Conservation (phyloP, 768 basidiomycete genomes). For the Porphyrellus cyaneotinctus region DNA sequence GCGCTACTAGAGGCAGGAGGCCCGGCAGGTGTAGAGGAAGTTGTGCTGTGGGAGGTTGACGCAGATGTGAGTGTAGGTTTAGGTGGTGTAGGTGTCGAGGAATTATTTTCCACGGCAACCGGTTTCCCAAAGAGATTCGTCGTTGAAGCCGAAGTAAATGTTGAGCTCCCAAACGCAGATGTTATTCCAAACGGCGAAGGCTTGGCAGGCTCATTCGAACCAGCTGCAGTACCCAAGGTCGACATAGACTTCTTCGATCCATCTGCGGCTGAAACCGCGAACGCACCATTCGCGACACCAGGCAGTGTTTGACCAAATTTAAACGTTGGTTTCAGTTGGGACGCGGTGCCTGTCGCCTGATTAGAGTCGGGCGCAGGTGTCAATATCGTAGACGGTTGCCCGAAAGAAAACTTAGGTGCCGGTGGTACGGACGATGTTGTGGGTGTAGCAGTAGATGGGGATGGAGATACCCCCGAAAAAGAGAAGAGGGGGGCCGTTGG, state of each 20-base stretch:
- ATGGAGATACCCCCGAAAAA: conserved; percentile 15
- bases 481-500: conserved; percentile 19
- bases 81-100: conserved; percentile 20
- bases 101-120: conserved; percentile 8
- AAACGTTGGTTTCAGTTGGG: conserved; percentile 22
- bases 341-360: conserved; percentile 2
- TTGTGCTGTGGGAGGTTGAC: conserved; percentile 15
- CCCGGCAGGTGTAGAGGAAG: conserved; percentile 15
- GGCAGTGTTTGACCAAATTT: conserved; percentile 23
- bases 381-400: conserved; percentile 10
- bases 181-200: conserved; percentile 16
- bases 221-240: conserved; percentile 10
- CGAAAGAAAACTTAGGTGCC: conserved; percentile 26
- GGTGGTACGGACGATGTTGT: conserved; percentile 10
- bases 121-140: conserved; percentile 17
- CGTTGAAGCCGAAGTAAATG: conserved; percentile 11
- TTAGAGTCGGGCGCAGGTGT: conserved; percentile 2
- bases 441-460: conserved; percentile 1
- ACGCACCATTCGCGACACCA: conserved; percentile 21
- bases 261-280: conserved; percentile 13
- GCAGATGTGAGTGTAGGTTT: conserved; percentile 14
- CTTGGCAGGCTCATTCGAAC: conserved; percentile 24
- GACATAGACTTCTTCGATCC: conserved; percentile 24
- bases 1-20: conserved; percentile 11
- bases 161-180: conserved; percentile 22